phyloP scores from a whole-genome alignment of 1,139 yeast genomes.

The Geotrichum klebahnii region DNA sequence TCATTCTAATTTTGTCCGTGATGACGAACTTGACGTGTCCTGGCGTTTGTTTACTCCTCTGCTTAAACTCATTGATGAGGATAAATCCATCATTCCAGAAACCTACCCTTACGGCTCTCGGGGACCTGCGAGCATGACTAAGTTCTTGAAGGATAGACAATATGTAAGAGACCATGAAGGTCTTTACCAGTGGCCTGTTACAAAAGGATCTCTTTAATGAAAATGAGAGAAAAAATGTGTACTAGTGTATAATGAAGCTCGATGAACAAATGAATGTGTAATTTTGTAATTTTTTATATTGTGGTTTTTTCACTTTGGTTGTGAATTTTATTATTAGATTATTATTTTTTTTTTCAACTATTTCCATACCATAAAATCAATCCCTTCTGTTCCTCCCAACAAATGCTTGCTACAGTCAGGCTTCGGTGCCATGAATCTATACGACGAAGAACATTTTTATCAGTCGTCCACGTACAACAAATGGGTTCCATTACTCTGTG shows the following conservation, averaged over 20 bases:
- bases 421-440: slow-evolving; percentile 5
- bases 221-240: too few relatives aligned
- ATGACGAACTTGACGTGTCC: slow-evolving; percentile 89
- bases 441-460: slow-evolving; percentile 22
- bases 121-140: slow-evolving; percentile 67
- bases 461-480: slow-evolving; percentile 26
- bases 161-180: slow-evolving; percentile 51
- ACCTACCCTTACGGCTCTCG: slow-evolving; percentile 90
- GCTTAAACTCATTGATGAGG: slow-evolving; percentile 68
- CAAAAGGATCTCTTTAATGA: too few relatives aligned
- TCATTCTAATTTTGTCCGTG: slow-evolving; percentile 96
- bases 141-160: slow-evolving; percentile 64
- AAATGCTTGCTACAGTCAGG: not conserved
- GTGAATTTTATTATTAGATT: too few relatives aligned
- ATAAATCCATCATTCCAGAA: slow-evolving; percentile 43
- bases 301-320: too few relatives aligned
- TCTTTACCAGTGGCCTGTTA: slow-evolving; percentile 35
- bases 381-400: too few relatives aligned
- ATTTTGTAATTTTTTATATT: too few relatives aligned
- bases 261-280: too few relatives aligned
- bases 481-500: slow-evolving; percentile 28
- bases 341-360: too few relatives aligned
- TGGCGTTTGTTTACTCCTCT: slow-evolving; percentile 94
- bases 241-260: too few relatives aligned
- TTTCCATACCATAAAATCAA: too few relatives aligned